These are phyloP conservation scores for Aspergillus wentii DNA, from an alignment of 495 filamentous ascomycete genomes.

Conservation along the genomic window DNA sequence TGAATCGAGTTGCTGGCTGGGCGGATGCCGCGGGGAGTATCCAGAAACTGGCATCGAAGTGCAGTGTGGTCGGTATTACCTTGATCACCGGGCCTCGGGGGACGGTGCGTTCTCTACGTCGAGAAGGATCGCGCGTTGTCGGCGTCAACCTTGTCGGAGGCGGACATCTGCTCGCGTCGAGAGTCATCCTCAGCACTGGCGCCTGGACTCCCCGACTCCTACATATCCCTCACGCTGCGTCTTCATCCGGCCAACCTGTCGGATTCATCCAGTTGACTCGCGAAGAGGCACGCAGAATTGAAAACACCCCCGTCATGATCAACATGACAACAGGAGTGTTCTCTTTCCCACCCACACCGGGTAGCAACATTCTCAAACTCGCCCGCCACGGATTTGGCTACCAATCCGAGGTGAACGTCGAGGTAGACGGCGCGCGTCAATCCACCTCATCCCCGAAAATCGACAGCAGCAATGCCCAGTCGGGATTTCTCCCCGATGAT, in stretches of 20 bases:
- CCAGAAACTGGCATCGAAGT: slow-evolving; percentile 43
- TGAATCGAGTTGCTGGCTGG: slow-evolving; percentile 68
- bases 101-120: slow-evolving; percentile 18
- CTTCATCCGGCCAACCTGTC: slow-evolving; percentile 57
- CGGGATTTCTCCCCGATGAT: slow-evolving; percentile 46
- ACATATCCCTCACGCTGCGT: slow-evolving; percentile 39
- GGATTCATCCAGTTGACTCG: slow-evolving; percentile 62
- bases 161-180: slow-evolving; percentile 50
- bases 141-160: slow-evolving; percentile 53
- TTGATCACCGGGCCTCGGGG: slow-evolving; percentile 26
- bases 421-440: slow-evolving; percentile 8
- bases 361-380: slow-evolving; percentile 58
- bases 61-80: slow-evolving; percentile 20
- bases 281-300: slow-evolving; percentile 53
- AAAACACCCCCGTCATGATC: slow-evolving; percentile 60
- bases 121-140: slow-evolving; percentile 21
- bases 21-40: slow-evolving; percentile 67
- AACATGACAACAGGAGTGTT: slow-evolving; percentile 72
- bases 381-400: slow-evolving; percentile 78
- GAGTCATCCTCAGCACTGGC: slow-evolving; percentile 69
- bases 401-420: slow-evolving; percentile 27
- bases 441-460: slow-evolving; percentile 24
- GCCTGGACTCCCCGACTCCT: slow-evolving; percentile 63
- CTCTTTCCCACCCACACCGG: slow-evolving; percentile 58
- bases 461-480: slow-evolving; percentile 23